A percentile compares a stretch with the other conserved stretches of the same genome.
Evolutionary conservation across 306 rosid genomes (phyloP).

Genomic region (Cajanus cajan): DNA sequence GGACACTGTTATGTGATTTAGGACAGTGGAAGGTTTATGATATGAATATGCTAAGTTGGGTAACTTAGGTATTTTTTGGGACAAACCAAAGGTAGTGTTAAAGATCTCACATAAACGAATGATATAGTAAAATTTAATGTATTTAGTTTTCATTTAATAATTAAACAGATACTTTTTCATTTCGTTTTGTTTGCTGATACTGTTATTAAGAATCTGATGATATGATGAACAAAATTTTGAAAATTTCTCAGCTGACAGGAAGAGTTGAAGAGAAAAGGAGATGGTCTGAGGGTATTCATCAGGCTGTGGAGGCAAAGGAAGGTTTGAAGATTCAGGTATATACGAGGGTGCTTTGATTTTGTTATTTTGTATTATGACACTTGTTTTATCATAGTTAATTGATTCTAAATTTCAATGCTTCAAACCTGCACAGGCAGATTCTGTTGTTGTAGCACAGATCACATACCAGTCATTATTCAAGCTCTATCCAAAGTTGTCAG

Average conservation of each 20-base stretch:
- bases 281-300: constrained; percentile 99
- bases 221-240: constrained; percentile 20
- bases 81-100: no score
- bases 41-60: neutral
- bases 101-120: no score
- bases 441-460: constrained; percentile 95
- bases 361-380: constrained; percentile 8
- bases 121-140: no score
- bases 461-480: constrained; percentile 97
- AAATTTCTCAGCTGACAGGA: constrained; percentile 72
- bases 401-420: constrained; percentile 37
- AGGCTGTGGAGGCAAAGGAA: constrained; percentile 99
- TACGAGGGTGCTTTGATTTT: constrained; percentile 22
- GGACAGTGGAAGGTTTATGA: neutral
- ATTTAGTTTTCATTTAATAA: neutral
- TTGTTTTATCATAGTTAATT: constrained; percentile 25
- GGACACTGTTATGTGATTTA: neutral
- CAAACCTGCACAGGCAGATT: constrained; percentile 74
- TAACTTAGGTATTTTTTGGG: no score
- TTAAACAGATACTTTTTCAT: neutral
- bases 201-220: constrained; percentile 31
- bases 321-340: constrained; percentile 89
- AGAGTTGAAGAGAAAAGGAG: constrained; percentile 97
- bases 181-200: neutral
- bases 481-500: constrained; percentile 95